Evolutionary conservation across 805 yeast genomes (phyloP).

Genomic region (Saccharomycopsis synnaedendra): DNA sequence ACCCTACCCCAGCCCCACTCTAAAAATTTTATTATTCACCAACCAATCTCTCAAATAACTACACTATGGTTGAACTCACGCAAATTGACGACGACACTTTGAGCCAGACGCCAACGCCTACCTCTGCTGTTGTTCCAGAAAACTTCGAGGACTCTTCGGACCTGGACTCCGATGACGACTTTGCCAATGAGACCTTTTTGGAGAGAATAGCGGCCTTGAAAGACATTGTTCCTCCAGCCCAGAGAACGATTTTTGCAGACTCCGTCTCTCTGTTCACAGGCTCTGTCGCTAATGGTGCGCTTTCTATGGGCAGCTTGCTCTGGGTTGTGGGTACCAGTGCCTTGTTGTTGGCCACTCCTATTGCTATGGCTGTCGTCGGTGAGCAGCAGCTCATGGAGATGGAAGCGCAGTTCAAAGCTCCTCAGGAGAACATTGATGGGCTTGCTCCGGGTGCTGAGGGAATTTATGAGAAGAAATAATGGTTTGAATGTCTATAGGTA

Average conservation of each 20-base stretch:
- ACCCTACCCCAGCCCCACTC: no score
- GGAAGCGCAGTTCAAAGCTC: constrained; percentile 83
- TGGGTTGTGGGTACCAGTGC: constrained; percentile 84
- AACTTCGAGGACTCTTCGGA: constrained; percentile 40
- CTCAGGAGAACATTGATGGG: constrained; percentile 65
- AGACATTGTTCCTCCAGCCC: constrained; percentile 84
- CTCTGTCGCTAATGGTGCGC: constrained; percentile 36
- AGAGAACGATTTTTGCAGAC: constrained; percentile 42
- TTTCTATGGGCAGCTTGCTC: constrained; percentile 61
- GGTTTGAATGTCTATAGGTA: no score
- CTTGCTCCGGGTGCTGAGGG: constrained; percentile 52
- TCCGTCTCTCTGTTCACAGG: constrained; percentile 23
- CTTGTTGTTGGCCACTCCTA: constrained; percentile 84
- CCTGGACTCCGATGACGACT: constrained; percentile 59
- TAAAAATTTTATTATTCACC: no score
- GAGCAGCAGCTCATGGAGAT: constrained; percentile 91
- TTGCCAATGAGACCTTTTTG: constrained; percentile 66
- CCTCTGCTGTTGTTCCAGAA: constrained; percentile 23
- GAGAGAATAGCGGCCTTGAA: constrained; percentile 88
- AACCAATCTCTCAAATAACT: no score
- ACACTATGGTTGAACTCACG: constrained; percentile 62
- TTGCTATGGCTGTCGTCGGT: constrained; percentile 76
- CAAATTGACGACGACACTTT: constrained; percentile 33
- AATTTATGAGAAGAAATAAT: constrained; percentile 6
- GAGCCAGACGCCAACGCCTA: constrained; percentile 15